Evolutionary conservation across 2,329 filamentous ascomycete species (phyloP), one percentile per base, ranked within the genome.

Genomic region (Talaromyces amestolkiae): DNA sequence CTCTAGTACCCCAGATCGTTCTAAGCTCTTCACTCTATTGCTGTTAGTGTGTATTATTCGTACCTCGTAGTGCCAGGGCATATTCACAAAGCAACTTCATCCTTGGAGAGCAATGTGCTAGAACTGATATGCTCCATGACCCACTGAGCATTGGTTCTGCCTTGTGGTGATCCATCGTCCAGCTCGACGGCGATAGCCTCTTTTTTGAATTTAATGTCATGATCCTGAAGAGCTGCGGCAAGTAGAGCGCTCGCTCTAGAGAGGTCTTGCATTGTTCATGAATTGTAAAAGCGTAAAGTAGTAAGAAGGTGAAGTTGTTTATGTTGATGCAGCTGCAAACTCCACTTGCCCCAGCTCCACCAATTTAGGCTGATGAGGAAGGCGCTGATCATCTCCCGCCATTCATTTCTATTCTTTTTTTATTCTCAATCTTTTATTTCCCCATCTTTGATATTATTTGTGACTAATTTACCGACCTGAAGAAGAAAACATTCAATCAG

Each of bases 101-200:
- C 78, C 61, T 73, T 73, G 7, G 78, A 79, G 61, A 80, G 70
- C 41, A 80, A 70, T 6, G 76, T 78, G 59, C 76, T 73, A 8
- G 69, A 62, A 35, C 61, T 63, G 56, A 80, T 68, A 68, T 79
- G 71, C 41, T 72, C 71, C 9, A 68, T 65, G 33, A 74, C 72
- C 77, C 77, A 79, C 67, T 74, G 68, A 43, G 66, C 67, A 66
- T 72, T 73, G 13, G 68, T 10, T 58, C 43, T 53, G 64, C 59
- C 53, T 24, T 65, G 53, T 37, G 58, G 41, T 37, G 43, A 27
- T 1, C 66, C 66, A 61, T 77, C 67, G 6, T 68, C 45, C 37
- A 79, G 70, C 31, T 72, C 73, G 2, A 70, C 69, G 35, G 70
- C 67, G 11, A 79, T 70, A 49, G 69, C 69, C 24, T 75, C 71